A percentile compares a stretch with the other conserved stretches of the same genome.
Conservation (phyloP, 495 filamentous ascomycete genomes). For the Xylaria grammica region DNA sequence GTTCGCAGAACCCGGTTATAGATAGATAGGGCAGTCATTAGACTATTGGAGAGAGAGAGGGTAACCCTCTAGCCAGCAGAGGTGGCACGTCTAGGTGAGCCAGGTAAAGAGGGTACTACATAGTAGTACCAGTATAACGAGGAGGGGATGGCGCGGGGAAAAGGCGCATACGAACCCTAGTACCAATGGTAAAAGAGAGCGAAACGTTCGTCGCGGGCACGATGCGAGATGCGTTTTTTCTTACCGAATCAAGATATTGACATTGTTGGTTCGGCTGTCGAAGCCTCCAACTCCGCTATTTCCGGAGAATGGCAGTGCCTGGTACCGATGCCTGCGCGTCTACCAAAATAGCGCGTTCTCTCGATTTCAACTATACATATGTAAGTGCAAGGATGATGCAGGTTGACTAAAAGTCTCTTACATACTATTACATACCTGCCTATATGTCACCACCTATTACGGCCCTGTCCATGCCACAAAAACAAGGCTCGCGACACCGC, state of each 20-base stretch:
- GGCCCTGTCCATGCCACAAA: no score
- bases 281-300: constrained; percentile 21
- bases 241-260: constrained; percentile 23
- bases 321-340: constrained; percentile 16
- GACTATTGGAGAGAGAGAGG: no score
- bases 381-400: constrained; percentile 23
- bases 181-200: constrained; percentile 8
- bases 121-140: not conserved
- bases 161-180: constrained; percentile 11
- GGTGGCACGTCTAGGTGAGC: no score
- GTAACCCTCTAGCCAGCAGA: no score
- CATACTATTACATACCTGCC: constrained; percentile 11
- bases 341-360: constrained; percentile 14
- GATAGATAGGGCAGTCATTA: no score
- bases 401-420: constrained; percentile 12
- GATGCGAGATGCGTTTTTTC: constrained; percentile 17
- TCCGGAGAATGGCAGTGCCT: constrained; percentile 6
- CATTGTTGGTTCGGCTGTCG: constrained; percentile 18
- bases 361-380: constrained; percentile 12
- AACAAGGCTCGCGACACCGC: no score
- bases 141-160: constrained; percentile 6
- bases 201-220: constrained; percentile 12
- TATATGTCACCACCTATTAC: not conserved
- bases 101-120: not conserved
- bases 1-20: no score